Evolutionary conservation across 1,284 basidiomycete species (phyloP).

Genomic region (Entoloma clypeatum): DNA sequence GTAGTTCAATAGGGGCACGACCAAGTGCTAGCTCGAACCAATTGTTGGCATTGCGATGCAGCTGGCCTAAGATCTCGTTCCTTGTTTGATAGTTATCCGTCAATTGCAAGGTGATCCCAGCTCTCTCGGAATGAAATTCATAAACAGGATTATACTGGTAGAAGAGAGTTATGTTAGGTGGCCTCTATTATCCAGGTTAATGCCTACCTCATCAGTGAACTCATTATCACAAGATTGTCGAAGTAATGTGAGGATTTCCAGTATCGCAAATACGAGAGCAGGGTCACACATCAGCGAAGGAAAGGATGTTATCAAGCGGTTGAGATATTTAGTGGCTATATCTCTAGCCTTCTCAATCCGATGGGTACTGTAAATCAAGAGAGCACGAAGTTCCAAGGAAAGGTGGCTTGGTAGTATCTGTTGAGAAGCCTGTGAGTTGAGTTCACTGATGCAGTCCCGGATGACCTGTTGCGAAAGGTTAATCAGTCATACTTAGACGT

Average conservation of each 20-base stretch:
- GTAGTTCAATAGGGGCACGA: constrained; percentile 88
- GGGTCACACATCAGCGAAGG: constrained; percentile 93
- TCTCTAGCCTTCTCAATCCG: constrained; percentile 79
- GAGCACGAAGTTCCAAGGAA: constrained; percentile 69
- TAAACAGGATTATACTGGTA: constrained; percentile 83
- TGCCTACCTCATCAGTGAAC: constrained; percentile 81
- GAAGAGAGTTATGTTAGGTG: constrained; percentile 7
- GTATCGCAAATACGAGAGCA: constrained; percentile 81
- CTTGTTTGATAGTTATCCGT: constrained; percentile 87
- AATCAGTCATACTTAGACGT: constrained; percentile 6
- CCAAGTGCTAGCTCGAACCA: constrained; percentile 88
- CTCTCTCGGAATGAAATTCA: constrained; percentile 78
- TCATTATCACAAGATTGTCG: constrained; percentile 89
- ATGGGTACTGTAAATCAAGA: constrained; percentile 84
- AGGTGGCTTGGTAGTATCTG: constrained; percentile 78
- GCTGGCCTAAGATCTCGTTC: constrained; percentile 76
- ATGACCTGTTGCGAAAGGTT: constrained; percentile 55
- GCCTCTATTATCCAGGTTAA: constrained; percentile 3
- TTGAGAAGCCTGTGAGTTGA: constrained; percentile 71
- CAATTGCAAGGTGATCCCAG: constrained; percentile 73
- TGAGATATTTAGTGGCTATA: constrained; percentile 79
- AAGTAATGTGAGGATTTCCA: constrained; percentile 90
- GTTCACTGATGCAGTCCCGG: constrained; percentile 63
- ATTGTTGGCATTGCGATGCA: constrained; percentile 69
- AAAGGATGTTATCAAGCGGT: constrained; percentile 87